Evolutionary conservation across 345 rosid species (phyloP), one percentile per base, ranked within the genome.

Genomic region (Camelina neglecta): DNA sequence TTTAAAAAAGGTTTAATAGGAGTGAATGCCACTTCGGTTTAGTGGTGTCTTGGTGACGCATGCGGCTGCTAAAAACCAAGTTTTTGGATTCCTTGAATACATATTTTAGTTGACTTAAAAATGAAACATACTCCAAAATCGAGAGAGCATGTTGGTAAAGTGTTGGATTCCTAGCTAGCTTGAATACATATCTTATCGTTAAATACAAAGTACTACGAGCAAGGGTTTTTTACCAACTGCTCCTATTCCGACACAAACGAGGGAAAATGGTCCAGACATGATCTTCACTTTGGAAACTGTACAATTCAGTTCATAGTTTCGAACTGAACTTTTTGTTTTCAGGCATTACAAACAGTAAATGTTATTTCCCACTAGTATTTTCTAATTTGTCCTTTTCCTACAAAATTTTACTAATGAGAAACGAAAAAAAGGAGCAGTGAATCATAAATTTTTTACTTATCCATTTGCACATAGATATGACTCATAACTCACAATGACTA

Each of bases 1-100:
- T 44, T 44, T 4, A 0, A 13, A 44, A 44, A 13, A 7, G 48
- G 48, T 75, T 60, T 38, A 38, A 29, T 21, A 49, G 24, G 55
- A 49, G 53, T 75, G 29, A 45, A 57, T 60, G 10, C 65, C 65
- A 36, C 56, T 69, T 62, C 69, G 20, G 51, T 49, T 36, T 77
- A 77, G 72, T 71, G 80, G 76, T 71, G 67, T 77, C 76, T 64
- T 48, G 50, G 31, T 77, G 72, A 77, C 75, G 65, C 80, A 76
- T 39, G 80, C 66, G 65, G 71, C 75, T 23, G 65, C 75, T 70
- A 45, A 36, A 29, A 69, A 36, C 35, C 24, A 35, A 31, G 65
- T 68, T 20, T 29, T 41, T 69, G 41, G 53, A 26, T 20, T 60
- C 23, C 11, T 45, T 65, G 66, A 45, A 47, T 56, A 38, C 15